phyloP scores from a whole-genome alignment of 805 yeast species.

The Teunomyces aglyptinius region DNA sequence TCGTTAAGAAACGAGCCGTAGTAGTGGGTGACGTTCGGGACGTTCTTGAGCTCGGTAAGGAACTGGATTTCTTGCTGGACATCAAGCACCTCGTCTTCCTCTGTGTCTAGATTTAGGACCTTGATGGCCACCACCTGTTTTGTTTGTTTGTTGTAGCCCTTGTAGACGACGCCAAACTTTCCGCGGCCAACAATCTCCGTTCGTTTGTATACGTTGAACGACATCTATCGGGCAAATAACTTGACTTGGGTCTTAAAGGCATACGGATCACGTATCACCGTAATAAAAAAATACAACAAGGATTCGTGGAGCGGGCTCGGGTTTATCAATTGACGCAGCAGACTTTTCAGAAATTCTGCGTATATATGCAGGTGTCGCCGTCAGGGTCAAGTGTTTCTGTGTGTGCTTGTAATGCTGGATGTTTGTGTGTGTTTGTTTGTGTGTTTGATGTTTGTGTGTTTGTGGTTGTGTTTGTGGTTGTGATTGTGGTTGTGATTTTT shows the following conservation, averaged over 20 bases:
- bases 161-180: constrained; percentile 94
- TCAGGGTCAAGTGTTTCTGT: no score
- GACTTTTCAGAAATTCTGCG: not conserved
- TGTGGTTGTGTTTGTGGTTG: no score
- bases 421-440: no score
- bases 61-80: constrained; percentile 92
- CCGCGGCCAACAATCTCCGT: constrained; percentile 95
- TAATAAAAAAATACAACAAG: no score
- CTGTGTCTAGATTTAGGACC: constrained; percentile 86
- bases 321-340: constrained; percentile 3
- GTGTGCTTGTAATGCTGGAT: no score
- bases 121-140: constrained; percentile 88
- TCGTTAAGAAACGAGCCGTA: constrained; percentile 86
- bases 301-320: not conserved
- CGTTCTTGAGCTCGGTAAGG: constrained; percentile 73
- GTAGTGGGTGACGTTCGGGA: constrained; percentile 91
- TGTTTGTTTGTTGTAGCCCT: constrained; percentile 70
- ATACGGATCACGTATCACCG: no score
- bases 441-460: no score
- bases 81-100: constrained; percentile 90
- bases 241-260: no score
- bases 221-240: not conserved
- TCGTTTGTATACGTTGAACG: constrained; percentile 50
- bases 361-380: not conserved
- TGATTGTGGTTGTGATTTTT: no score